Conservation (phyloP, 495 filamentous ascomycete genomes). For the Neurospora africana region DNA sequence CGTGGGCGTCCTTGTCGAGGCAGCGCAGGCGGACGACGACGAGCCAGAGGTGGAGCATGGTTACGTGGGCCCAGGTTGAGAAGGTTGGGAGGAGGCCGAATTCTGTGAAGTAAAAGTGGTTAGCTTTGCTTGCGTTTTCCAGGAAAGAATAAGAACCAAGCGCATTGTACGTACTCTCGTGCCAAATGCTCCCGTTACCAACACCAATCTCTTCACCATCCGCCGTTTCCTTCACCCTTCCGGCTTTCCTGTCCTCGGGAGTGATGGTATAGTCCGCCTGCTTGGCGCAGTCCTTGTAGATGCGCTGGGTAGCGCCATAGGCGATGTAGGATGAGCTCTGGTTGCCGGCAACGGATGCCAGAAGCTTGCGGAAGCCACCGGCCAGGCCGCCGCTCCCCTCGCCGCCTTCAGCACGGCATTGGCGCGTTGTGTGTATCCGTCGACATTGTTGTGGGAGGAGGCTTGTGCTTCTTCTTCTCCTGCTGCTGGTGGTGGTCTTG, state of each 20-base stretch:
- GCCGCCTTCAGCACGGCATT: background rate
- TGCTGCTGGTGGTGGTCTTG: background rate
- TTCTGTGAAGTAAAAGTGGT: slow-evolving; percentile 8
- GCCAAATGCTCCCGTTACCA: slow-evolving; percentile 70
- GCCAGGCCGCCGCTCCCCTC: background rate
- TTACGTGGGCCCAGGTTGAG: slow-evolving; percentile 89
- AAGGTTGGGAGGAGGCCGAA: slow-evolving; percentile 72
- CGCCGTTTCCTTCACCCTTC: slow-evolving; percentile 50
- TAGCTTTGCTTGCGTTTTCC: background rate
- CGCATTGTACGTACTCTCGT: slow-evolving; percentile 47
- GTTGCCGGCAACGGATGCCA: background rate
- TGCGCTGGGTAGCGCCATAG: slow-evolving; percentile 56
- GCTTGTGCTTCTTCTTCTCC: background rate
- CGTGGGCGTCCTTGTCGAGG: slow-evolving; percentile 45
- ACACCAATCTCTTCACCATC: slow-evolving; percentile 70
- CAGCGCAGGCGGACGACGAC: slow-evolving; percentile 75
- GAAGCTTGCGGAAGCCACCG: background rate
- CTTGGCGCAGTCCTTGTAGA: slow-evolving; percentile 65
- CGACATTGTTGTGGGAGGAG: background rate
- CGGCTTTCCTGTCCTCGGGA: slow-evolving; percentile 42
- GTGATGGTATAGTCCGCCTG: slow-evolving; percentile 69
- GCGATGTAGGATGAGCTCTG: slow-evolving; percentile 15
- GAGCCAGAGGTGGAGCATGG: slow-evolving; percentile 92
- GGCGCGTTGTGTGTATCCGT: slow-evolving; percentile 3
- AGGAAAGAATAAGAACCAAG: slow-evolving; percentile 8